Evolutionary conservation across 495 filamentous ascomycete genomes (phyloP).

Genomic region (Ramalina intermedia): DNA sequence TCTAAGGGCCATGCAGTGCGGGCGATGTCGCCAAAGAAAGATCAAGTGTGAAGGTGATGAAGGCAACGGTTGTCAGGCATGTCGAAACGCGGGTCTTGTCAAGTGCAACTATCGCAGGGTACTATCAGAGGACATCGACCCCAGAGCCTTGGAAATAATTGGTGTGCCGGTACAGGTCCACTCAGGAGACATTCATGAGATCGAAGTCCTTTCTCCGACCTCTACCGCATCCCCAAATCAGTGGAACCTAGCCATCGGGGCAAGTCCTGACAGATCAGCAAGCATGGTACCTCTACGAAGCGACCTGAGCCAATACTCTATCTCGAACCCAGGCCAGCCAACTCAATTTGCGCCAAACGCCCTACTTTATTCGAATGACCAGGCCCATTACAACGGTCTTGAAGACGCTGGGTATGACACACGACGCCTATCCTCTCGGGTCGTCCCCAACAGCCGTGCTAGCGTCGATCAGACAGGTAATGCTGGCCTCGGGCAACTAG

Average conservation of each 20-base stretch:
- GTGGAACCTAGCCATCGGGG: too few species aligned
- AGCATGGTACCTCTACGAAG: background rate
- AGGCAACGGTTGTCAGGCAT: constrained; percentile 67
- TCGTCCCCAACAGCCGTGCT: too few species aligned
- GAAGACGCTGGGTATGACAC: too few species aligned
- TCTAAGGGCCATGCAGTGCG: constrained; percentile 45
- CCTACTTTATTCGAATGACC: too few species aligned
- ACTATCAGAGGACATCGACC: constrained; percentile 15
- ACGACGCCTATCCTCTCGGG: too few species aligned
- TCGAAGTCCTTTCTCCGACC: background rate
- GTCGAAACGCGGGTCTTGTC: constrained; percentile 52
- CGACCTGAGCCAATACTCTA: background rate
- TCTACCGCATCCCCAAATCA: too few species aligned
- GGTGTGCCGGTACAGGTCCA: constrained; percentile 3
- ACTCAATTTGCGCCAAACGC: too few species aligned
- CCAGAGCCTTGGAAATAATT: background rate
- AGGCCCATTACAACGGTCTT: too few species aligned
- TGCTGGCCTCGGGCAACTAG: too few species aligned
- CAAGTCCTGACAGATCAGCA: too few species aligned
- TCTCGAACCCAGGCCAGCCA: background rate
- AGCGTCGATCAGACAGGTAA: too few species aligned
- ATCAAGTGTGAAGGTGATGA: constrained; percentile 91
- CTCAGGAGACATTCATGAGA: constrained; percentile 1
- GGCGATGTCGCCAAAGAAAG: constrained; percentile 82
- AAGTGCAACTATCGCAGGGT: constrained; percentile 69